Percentiles rank a stretch among this genome's conserved stretches.
Conservation (phyloP, 2,329 filamentous ascomycete genomes). For the Colletotrichum sp. region DNA sequence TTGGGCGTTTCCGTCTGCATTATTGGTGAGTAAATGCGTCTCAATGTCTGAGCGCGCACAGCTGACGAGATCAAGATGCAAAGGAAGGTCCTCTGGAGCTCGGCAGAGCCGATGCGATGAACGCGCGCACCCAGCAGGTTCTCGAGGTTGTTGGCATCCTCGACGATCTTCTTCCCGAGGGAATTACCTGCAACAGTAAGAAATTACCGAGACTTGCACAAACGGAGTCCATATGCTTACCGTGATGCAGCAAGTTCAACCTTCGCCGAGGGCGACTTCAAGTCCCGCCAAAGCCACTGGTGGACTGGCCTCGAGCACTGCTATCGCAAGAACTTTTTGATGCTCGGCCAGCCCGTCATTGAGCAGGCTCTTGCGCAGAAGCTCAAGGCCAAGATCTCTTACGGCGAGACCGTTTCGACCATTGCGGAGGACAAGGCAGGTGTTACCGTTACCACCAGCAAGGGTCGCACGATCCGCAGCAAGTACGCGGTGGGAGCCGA, state of each 20-base stretch:
- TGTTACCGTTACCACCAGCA: constrained; percentile 32
- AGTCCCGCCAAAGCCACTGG: constrained; percentile 52
- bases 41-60: background rate
- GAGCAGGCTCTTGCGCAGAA: constrained; percentile 42
- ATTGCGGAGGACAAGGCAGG: constrained; percentile 30
- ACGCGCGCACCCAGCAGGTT: constrained; percentile 54
- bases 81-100: constrained; percentile 43
- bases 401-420: constrained; percentile 39
- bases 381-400: constrained; percentile 38
- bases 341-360: constrained; percentile 54
- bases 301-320: constrained; percentile 51
- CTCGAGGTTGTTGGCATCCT: constrained; percentile 49
- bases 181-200: constrained; percentile 56
- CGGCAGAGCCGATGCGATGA: constrained; percentile 53
- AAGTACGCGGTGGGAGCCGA: constrained; percentile 58
- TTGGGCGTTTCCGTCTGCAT: constrained; percentile 46
- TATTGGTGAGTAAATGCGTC: constrained; percentile 32
- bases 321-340: constrained; percentile 53
- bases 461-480: constrained; percentile 35
- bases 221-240: background rate
- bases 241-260: constrained; percentile 47
- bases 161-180: constrained; percentile 43
- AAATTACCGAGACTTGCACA: background rate
- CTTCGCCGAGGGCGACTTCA: constrained; percentile 50
- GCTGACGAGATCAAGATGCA: constrained; percentile 33